Conservation (phyloP, 805 yeast species). For the Hanseniaspora valbyensis region DNA sequence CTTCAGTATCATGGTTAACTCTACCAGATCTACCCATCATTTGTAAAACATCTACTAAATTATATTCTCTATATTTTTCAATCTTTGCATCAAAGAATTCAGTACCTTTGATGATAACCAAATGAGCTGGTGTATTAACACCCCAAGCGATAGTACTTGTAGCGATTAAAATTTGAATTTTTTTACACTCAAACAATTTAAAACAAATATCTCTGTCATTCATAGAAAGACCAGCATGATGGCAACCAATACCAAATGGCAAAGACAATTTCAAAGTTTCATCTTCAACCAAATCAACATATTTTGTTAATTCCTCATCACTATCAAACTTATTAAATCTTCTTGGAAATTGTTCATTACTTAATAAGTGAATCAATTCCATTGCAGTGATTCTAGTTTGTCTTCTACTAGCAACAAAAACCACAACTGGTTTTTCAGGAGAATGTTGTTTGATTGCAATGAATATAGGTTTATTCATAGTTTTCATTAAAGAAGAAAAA, state of each 20-base stretch:
- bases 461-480: conserved; percentile 67
- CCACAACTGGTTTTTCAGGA: conserved; percentile 87
- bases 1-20: conserved; percentile 87
- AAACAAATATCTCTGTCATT: conserved; percentile 83
- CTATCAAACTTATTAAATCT: conserved; percentile 63
- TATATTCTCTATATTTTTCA: conserved; percentile 89
- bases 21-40: conserved; percentile 99
- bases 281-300: conserved; percentile 77
- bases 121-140: conserved; percentile 95
- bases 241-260: conserved; percentile 76
- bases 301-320: conserved; percentile 67
- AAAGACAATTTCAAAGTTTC: conserved; percentile 69
- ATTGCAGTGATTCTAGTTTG: conserved; percentile 82
- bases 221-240: conserved; percentile 93
- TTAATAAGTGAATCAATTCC: conserved; percentile 60
- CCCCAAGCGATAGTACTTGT: conserved; percentile 99
- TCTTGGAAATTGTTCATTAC: conserved; percentile 43
- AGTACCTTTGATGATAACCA: conserved; percentile 94
- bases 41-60: conserved; percentile 90
- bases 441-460: conserved; percentile 88
- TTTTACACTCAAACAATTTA: conserved; percentile 69
- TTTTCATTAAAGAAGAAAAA: conserved; percentile 64
- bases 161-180: conserved; percentile 80
- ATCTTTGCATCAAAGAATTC: conserved; percentile 88
- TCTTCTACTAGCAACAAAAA: conserved; percentile 89